Evolutionary conservation across 768 basidiomycete species (phyloP), one percentile per base, ranked within the genome.

Genomic region (Suillus fuscotomentosus): DNA sequence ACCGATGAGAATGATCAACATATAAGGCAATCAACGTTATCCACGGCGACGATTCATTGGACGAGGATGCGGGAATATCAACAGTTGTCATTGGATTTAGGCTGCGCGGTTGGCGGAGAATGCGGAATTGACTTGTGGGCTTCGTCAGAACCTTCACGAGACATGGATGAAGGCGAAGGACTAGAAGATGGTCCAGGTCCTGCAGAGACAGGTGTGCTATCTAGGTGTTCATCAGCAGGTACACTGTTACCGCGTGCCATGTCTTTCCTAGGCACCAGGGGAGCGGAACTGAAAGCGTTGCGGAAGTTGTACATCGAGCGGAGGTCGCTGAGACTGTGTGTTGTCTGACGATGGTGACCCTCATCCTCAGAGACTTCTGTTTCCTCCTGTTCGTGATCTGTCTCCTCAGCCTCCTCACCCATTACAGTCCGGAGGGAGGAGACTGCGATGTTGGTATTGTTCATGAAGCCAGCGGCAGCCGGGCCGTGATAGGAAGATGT

Each of bases 401-500:
- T 76, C 67, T 75, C 74, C 10, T 53, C 51, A 31, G 51, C 51
- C 17, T 57, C 56, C 39, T 59, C 57, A 47, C 77, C 76, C 13
- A 76, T 77, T 22, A 76, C 73, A 1, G 75, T 76, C 15, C 75
- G 75, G 36, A 76, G 71, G 51, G 75, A 76, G 3, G 75, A 76
- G 17, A 76, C 76, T n/a, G 75, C 75, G 15, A 76, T 76, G 56
- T 77, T 77, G 11, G 75, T 76, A 63, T 77, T 76, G 65, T 68
- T 68, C 75, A 76, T 75, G 61, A 76, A 77, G 51, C 76, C 76
- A 20, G 59, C 67, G 3, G 36, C 43, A 27, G 68, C 63, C 20
- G 75, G 73, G 36, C 65, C 60, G 61, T 72, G 75, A 60, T 76
- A 76, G 48, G 76, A 41, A 7, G 75, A 38, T 3, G 70, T 22